A percentile compares a stretch with the other conserved stretches of the same genome.
These are phyloP conservation scores for Aspergillus quadricinctus DNA, from an alignment of 2,329 filamentous ascomycete genomes.

Conservation along the genomic window DNA sequence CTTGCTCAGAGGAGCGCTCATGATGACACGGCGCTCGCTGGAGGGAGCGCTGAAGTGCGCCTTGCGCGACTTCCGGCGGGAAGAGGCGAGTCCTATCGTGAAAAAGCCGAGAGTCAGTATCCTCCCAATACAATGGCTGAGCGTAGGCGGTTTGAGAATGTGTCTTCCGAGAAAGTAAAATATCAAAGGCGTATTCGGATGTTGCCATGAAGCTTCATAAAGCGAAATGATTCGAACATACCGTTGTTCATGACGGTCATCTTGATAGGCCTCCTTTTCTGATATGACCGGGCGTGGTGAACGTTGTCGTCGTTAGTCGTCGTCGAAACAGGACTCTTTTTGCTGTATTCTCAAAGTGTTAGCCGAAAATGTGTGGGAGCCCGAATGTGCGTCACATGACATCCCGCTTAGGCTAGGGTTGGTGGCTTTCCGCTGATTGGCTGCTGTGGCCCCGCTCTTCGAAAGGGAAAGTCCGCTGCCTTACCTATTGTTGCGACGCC, in stretches of 20 bases:
- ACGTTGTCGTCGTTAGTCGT: conserved; percentile 17
- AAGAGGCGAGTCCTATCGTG: conserved; percentile 53
- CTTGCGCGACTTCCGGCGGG: conserved; percentile 98
- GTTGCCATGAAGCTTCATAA: not conserved
- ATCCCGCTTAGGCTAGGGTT: conserved; percentile 17
- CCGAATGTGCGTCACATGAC: conserved; percentile 30
- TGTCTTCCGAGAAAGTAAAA: not conserved
- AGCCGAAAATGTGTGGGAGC: conserved; percentile 19
- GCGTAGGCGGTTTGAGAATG: not conserved
- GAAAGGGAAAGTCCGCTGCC: conserved; percentile 8
- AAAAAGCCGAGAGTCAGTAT: not conserved
- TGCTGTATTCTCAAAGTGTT: conserved; percentile 11
- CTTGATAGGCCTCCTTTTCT: conserved; percentile 23
- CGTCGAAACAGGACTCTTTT: conserved; percentile 9
- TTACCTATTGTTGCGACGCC: not conserved
- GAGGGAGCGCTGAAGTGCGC: conserved; percentile 95
- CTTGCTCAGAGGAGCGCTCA: conserved; percentile 93
- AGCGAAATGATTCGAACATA: conserved; percentile 15
- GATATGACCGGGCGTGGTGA: conserved; percentile 17
- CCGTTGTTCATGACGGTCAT: conserved; percentile 30
- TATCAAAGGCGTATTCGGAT: not conserved
- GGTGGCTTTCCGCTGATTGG: conserved; percentile 11
- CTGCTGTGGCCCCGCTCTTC: not conserved
- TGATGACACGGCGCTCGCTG: conserved; percentile 89
- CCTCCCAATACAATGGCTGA: not conserved